Conservation (phyloP, 768 basidiomycete genomes). For the Tephrocybe sp. region DNA sequence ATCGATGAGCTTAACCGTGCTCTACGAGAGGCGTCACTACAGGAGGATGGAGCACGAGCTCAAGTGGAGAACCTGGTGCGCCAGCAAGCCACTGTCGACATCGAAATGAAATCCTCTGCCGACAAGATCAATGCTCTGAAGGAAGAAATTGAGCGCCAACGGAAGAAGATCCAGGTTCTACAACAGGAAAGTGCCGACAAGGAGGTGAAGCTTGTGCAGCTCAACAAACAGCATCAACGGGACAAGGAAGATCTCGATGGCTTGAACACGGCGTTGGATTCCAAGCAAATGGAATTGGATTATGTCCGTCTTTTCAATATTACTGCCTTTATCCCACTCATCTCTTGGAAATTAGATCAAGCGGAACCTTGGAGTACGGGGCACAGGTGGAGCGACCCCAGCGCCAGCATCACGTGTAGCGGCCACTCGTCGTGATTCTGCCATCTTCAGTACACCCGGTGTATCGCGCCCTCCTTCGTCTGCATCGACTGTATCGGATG, state of each 20-base stretch:
- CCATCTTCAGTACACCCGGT: constrained; percentile 55
- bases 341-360: constrained; percentile 50
- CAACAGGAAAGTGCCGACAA: constrained; percentile 83
- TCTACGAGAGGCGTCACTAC: constrained; percentile 45
- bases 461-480: constrained; percentile 55
- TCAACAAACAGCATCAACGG: constrained; percentile 68
- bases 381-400: constrained; percentile 58
- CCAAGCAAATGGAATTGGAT: constrained; percentile 94
- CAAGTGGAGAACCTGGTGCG: constrained; percentile 51
- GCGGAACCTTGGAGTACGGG: constrained; percentile 56
- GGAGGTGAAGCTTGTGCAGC: constrained; percentile 76
- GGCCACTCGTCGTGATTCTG: constrained; percentile 52
- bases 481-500: constrained; percentile 54
- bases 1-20: constrained; percentile 48
- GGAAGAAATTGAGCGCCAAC: constrained; percentile 59
- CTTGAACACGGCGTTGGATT: constrained; percentile 90
- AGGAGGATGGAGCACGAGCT: constrained; percentile 44
- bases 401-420: constrained; percentile 41
- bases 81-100: constrained; percentile 57
- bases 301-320: constrained; percentile 35
- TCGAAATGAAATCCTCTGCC: constrained; percentile 45
- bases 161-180: constrained; percentile 64
- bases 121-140: constrained; percentile 51
- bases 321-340: background rate
- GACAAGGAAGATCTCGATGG: constrained; percentile 78